Evolutionary conservation across 108 stramenopile genomes (phyloP).

Genomic region (Nitzschia sp.): DNA sequence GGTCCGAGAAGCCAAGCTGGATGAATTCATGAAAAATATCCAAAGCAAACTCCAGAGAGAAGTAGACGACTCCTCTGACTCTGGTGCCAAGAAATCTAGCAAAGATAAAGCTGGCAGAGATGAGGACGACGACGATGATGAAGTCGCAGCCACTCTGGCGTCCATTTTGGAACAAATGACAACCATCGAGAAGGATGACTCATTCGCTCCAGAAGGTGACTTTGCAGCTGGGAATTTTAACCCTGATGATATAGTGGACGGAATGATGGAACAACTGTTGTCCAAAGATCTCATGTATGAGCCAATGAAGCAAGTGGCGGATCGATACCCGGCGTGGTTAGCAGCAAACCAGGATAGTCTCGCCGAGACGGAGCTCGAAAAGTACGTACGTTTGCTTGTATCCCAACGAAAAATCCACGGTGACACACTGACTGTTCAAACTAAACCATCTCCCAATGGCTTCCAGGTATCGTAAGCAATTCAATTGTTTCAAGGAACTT

Average conservation of each 20-base stretch:
- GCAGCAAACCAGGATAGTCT: slow-evolving; percentile 59
- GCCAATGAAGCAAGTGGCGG: slow-evolving; percentile 87
- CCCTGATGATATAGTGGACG: slow-evolving; percentile 84
- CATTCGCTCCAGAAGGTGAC: background rate
- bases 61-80: background rate
- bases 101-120: background rate
- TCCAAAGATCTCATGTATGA: slow-evolving; percentile 95
- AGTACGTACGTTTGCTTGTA: slow-evolving; percentile 13
- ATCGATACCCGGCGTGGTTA: slow-evolving; percentile 93
- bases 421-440: no score
- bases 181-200: slow-evolving; percentile 4
- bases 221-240: slow-evolving; percentile 16
- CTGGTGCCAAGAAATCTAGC: background rate
- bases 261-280: slow-evolving; percentile 90
- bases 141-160: slow-evolving; percentile 20
- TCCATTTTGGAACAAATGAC: slow-evolving; percentile 31
- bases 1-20: background rate
- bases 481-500: slow-evolving; percentile 89
- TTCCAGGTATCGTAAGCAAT: slow-evolving; percentile 76
- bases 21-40: slow-evolving; percentile 21
- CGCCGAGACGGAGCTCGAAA: slow-evolving; percentile 55
- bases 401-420: no score
- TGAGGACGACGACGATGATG: background rate
- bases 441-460: no score
- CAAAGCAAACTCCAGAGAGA: slow-evolving; percentile 11